Evolutionary conservation across 768 basidiomycete species (phyloP), one percentile per base, ranked within the genome.

Genomic region (Suillus cothurnatus): DNA sequence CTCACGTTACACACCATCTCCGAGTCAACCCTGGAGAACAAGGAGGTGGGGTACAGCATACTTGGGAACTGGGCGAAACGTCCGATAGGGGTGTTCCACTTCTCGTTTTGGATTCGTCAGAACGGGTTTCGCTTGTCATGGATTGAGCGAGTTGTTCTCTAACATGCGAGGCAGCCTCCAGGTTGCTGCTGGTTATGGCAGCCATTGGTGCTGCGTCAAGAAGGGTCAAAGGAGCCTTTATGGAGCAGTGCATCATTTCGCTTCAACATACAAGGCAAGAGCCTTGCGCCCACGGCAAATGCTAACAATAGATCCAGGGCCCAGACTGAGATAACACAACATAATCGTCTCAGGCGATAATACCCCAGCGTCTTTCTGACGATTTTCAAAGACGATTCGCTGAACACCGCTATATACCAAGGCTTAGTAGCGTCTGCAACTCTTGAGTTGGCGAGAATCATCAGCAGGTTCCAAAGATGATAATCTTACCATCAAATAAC

Each of bases 401-500:
- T 39, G 75, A 74, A 62, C 73, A 76, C 8, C 75, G 62, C 64
- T 74, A 63, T 71, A 76, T 3, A 39, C 71, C 1, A 76, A 50
- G 26, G 59, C 36, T 63, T 76, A 75, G 55, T 73, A 75, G 38
- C 56, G 23, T 1, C 14, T 43, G 50, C 75, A 76, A 7, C 73
- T 66, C 74, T 75, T 34, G 8, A n/a, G 47, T 14, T 61, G 23
- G 9, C 19, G 21, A 32, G 21, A n/a, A 59, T 11, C 7, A 31
- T 67, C 47, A 64, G 34, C 9, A 19, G 11, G 1, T 58, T 36
- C 39, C 21, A 9, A 34, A 23, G 34, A 26, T 31, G 14, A 15
- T 14, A n/a, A 55, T 70, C 83, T 66, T 64, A 88, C 88, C 78
- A 85, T 73, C 55, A 89, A 71, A 71, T 72, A 89, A 2, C 71